A percentile compares a stretch with the other conserved stretches of the same genome.
These are phyloP conservation scores for Colletotrichum liaoningense DNA, from an alignment of 2,329 filamentous ascomycete genomes.

Conservation along the genomic window DNA sequence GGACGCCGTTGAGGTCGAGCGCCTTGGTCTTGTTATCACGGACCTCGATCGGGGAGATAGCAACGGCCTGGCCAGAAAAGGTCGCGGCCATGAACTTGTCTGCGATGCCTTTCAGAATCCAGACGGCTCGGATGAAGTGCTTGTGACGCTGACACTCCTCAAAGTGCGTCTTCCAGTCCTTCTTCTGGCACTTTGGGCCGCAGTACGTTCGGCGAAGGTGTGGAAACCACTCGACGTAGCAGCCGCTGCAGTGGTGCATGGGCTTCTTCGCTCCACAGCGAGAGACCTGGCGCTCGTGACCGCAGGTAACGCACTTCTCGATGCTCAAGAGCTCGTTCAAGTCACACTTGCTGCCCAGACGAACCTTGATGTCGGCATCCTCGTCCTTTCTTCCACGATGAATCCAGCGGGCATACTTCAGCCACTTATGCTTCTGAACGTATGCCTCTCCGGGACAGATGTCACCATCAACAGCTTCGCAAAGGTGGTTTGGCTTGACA, in stretches of 20 bases:
- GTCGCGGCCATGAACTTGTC: constrained; percentile 23
- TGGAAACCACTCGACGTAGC: constrained; percentile 9
- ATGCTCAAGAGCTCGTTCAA: not conserved
- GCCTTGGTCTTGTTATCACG: not conserved
- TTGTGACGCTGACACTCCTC: constrained; percentile 19
- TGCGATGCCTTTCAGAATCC: constrained; percentile 10
- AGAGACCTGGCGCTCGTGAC: not conserved
- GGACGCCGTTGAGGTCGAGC: not conserved
- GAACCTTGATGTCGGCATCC: not conserved
- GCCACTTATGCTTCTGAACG: constrained; percentile 12
- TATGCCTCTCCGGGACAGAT: not conserved
- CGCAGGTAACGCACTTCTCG: constrained; percentile 2
- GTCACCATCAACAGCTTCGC: not conserved
- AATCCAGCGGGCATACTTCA: constrained; percentile 27
- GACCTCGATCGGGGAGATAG: not conserved
- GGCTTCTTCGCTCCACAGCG: not conserved
- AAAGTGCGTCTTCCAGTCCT: constrained; percentile 28
- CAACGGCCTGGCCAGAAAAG: constrained; percentile 6
- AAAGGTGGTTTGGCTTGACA: not conserved
- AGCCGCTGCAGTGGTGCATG: constrained; percentile 25
- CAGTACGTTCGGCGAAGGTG: constrained; percentile 27
- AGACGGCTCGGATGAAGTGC: constrained; percentile 29
- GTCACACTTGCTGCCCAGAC: not conserved
- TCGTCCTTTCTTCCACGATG: constrained; percentile 23
- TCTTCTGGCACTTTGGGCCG: constrained; percentile 18